phyloP scores from a whole-genome alignment of 1,139 yeast genomes.

The Kodamaea arcana region DNA sequence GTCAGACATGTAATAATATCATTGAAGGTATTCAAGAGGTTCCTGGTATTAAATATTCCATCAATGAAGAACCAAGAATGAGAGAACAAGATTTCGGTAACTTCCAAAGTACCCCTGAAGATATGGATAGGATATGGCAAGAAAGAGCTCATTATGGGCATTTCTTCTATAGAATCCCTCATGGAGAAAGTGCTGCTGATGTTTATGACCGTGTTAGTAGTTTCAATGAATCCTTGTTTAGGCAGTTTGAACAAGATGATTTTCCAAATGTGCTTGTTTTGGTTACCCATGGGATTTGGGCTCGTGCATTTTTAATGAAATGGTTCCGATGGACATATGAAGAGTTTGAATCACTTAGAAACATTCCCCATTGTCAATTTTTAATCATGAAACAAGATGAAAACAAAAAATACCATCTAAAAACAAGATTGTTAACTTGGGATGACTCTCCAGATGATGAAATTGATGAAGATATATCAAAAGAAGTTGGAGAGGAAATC shows the following conservation, averaged over 20 bases:
- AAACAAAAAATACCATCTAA: conserved; percentile 42
- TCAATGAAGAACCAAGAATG: conserved; percentile 83
- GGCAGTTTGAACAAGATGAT: conserved; percentile 66
- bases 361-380: conserved; percentile 81
- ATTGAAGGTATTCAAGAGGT: conserved; percentile 54
- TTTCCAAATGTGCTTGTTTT: conserved; percentile 74
- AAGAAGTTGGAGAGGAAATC: conserved; percentile 42
- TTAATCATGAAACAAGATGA: conserved; percentile 65
- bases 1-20: conserved; percentile 74
- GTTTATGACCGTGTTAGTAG: conserved; percentile 88
- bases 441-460: conserved; percentile 47
- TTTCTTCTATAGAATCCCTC: conserved; percentile 84
- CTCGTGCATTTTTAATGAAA: conserved; percentile 85
- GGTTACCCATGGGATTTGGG: conserved; percentile 93
- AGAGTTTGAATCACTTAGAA: conserved; percentile 75
- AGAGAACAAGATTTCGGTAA: conserved; percentile 95
- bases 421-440: conserved; percentile 59
- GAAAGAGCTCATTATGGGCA: conserved; percentile 89
- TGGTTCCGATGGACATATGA: conserved; percentile 94
- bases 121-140: conserved; percentile 74
- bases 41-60: conserved; percentile 45
- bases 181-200: conserved; percentile 95
- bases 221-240: conserved; percentile 77
- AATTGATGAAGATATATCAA: conserved; percentile 35
- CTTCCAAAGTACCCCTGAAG: conserved; percentile 73